A percentile compares a stretch with the other conserved stretches of the same genome.
These are phyloP conservation scores for Chlamydomonas asymmetrica DNA, from an alignment of 139 green algal species.

Conservation along the genomic window DNA sequence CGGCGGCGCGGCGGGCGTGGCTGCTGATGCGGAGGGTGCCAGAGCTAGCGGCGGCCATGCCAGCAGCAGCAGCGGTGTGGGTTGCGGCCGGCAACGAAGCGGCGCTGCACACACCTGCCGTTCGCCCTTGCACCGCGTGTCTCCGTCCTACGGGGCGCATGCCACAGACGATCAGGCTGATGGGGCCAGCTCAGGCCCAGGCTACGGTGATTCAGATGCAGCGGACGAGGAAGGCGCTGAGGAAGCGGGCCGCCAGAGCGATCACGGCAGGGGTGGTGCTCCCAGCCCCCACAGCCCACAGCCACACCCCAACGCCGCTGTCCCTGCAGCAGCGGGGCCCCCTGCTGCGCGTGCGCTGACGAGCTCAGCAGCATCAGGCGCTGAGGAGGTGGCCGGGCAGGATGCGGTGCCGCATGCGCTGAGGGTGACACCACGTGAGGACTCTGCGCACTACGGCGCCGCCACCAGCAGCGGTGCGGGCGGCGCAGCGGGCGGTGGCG, in stretches of 20 bases:
- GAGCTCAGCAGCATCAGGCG: too few relatives aligned
- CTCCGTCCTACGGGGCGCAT: neutral
- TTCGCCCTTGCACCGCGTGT: neutral
- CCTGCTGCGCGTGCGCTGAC: too few relatives aligned
- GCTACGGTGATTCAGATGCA: neutral
- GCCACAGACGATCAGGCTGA: too few relatives aligned
- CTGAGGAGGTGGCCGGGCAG: neutral
- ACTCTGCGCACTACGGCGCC: too few relatives aligned
- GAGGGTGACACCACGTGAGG: too few relatives aligned
- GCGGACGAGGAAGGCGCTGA: neutral
- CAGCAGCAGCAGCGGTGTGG: neutral
- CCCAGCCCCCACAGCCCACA: neutral
- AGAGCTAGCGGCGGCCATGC: neutral
- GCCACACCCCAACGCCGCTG: too few relatives aligned
- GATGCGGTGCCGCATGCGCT: too few relatives aligned
- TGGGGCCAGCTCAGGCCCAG: neutral
- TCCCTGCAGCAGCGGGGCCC: too few relatives aligned
- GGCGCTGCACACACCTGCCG: neutral
- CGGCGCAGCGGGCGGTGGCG: too few relatives aligned
- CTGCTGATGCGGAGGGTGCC: neutral
- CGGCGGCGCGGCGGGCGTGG: neutral
- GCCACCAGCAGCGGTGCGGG: too few relatives aligned
- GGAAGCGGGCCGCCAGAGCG: neutral
- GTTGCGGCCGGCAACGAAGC: too few relatives aligned
- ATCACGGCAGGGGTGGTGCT: neutral